Conservation (phyloP, 495 filamentous ascomycete genomes). For the Aspergillus sclerotioniger region DNA sequence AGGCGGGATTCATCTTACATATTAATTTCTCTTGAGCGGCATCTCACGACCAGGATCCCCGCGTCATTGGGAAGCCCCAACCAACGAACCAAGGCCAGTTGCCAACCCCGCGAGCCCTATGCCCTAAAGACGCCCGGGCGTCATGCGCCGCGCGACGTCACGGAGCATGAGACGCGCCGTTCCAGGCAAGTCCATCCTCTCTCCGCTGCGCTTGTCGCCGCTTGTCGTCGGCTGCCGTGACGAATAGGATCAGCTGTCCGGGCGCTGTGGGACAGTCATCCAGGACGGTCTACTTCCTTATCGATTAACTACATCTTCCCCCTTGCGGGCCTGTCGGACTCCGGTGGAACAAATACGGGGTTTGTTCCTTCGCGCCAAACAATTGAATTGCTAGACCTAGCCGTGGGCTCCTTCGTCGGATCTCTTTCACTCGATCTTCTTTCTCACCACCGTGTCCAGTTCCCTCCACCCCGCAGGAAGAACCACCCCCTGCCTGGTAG, state of each 20-base stretch:
- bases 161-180: neutral
- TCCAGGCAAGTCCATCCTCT: constrained; percentile 19
- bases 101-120: neutral
- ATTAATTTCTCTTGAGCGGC: no score
- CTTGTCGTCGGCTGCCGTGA: constrained; percentile 25
- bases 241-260: constrained; percentile 21
- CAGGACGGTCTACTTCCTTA: constrained; percentile 1
- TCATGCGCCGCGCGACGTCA: constrained; percentile 10
- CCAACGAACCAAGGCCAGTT: neutral
- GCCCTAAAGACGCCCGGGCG: neutral
- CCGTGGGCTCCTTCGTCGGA: neutral
- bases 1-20: no score
- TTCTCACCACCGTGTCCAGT: neutral
- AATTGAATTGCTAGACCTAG: neutral
- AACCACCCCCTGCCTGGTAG: neutral
- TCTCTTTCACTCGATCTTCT: neutral
- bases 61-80: no score
- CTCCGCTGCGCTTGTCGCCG: constrained; percentile 25
- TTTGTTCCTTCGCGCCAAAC: neutral
- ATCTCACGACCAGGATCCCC: no score
- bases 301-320: neutral
- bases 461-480: neutral
- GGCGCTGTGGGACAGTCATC: neutral
- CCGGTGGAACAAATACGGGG: neutral
- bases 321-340: neutral